These are phyloP conservation scores for Rhizodiscina lignyota DNA, from an alignment of 495 filamentous ascomycete species.

Conservation along the genomic window DNA sequence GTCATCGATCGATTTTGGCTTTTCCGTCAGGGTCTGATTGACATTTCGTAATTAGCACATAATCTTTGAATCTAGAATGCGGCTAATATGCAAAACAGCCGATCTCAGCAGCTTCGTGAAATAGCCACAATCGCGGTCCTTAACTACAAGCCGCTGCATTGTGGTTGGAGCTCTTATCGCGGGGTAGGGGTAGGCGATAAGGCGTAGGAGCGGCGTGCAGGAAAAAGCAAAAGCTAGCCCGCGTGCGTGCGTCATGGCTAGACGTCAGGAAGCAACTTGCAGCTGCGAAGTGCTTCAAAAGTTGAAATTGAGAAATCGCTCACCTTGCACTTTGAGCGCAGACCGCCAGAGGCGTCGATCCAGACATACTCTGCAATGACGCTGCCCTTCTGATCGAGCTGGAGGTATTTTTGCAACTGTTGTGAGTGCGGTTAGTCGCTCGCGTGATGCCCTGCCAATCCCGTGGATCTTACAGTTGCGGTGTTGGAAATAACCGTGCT, in stretches of 20 bases:
- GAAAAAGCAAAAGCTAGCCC: neutral
- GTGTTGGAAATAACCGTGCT: too few species aligned
- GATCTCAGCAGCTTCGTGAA: too few species aligned
- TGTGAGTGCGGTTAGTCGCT: neutral
- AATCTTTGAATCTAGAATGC: conserved; percentile 2
- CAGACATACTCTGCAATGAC: conserved; percentile 94
- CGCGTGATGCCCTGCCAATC: too few species aligned
- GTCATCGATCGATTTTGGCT: conserved; percentile 48
- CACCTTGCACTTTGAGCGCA: conserved; percentile 87
- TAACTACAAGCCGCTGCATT: too few species aligned
- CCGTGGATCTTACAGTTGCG: too few species aligned
- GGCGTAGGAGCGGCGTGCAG: neutral
- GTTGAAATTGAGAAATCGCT: too few species aligned
- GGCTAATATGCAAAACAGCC: too few species aligned
- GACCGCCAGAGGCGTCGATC: conserved; percentile 67
- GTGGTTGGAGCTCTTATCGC: neutral
- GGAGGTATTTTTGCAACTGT: conserved; percentile 83
- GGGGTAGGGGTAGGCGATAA: neutral
- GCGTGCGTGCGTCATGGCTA: too few species aligned
- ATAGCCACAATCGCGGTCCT: too few species aligned
- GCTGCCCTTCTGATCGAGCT: conserved; percentile 71
- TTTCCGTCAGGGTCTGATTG: conserved; percentile 58
- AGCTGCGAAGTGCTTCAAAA: too few species aligned
- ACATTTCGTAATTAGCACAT: conserved; percentile 11
- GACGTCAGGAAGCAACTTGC: too few species aligned